phyloP scores from a whole-genome alignment of 78 protist genomes.

The Pigoraptor vietnamica region DNA sequence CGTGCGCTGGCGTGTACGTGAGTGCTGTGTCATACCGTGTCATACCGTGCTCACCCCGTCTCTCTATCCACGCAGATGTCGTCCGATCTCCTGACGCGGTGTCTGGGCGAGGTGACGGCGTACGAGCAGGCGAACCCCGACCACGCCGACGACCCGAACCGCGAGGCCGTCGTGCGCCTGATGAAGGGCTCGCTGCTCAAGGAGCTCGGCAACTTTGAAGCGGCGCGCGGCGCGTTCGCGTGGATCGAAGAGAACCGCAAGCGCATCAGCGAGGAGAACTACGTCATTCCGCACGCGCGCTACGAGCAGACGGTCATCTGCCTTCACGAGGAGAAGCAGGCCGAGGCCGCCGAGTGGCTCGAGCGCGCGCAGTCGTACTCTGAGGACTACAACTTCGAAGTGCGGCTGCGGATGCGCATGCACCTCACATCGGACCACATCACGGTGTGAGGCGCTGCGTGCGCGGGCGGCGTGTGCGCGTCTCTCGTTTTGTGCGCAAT shows the following conservation, averaged over 20 bases:
- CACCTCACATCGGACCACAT: neutral
- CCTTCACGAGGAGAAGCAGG: neutral
- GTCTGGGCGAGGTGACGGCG: neutral
- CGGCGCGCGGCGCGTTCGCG: neutral
- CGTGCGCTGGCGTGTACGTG: neutral
- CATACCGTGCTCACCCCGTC: no score
- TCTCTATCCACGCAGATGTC: no score
- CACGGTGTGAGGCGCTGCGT: neutral
- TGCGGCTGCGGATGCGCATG: neutral
- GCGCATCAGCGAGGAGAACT: neutral
- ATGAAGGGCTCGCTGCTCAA: neutral
- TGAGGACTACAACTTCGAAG: conserved; percentile 14
- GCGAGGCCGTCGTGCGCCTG: neutral
- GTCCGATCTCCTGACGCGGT: neutral
- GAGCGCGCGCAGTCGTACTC: neutral
- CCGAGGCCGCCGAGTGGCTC: neutral
- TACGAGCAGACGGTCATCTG: neutral
- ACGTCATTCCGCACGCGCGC: neutral
- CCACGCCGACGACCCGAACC: neutral
- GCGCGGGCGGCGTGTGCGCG: no score
- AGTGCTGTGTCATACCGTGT: no score
- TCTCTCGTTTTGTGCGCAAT: no score
- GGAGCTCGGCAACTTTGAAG: neutral
- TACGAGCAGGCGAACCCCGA: neutral
- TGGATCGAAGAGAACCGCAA: neutral